Evolutionary conservation across 202 grass and related monocot species (phyloP), one percentile per base, ranked within the genome.

Genomic region (Brachypodium distachyon): DNA sequence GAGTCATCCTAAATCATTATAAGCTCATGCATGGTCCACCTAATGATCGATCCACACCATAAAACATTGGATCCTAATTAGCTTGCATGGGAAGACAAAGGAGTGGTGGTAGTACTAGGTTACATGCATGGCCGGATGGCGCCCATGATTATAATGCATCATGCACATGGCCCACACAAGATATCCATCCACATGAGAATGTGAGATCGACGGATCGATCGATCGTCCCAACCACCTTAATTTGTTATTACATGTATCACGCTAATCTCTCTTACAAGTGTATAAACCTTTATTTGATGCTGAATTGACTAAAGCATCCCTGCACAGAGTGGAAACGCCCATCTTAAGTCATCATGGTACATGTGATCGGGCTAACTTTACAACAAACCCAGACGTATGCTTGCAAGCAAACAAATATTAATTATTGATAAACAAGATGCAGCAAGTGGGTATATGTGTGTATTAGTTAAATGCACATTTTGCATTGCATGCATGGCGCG

Each of bases 21-120:
- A 9, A 32, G 27, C 55, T 59, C 32, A 59, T 32, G 27, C 32
- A 59, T 32, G 27, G 55, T 59, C 55, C 40, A 83, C 50, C 31
- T 22, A 83, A 69, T 41, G 61, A 28, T n/a, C n/a, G n/a, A n/a
- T n/a, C n/a, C n/a, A n/a, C n/a, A n/a, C 34, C 54, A 21, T 11
- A 39, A 6, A 42, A 12, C 82, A 73, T 73, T 73, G 74, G 74
- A 78, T 84, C 56, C 82, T n/a, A n/a, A n/a, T n/a, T n/a, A n/a
- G n/a, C n/a, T 73, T 80, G 59, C 69, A 80, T 33, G 50, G 59
- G 9, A 85, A 79, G 76, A 27, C 61, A 74, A 73, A n/a, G n/a
- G n/a, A n/a, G n/a, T n/a, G n/a, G 32, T 14, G 4, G 59, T n/a
- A 10, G 28, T 59, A 4, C 14, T 33, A 59, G 27, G n/a, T 61